These are phyloP conservation scores for Globisporangium viniferum DNA, from an alignment of 352 stramenopile genomes.

Conservation along the genomic window DNA sequence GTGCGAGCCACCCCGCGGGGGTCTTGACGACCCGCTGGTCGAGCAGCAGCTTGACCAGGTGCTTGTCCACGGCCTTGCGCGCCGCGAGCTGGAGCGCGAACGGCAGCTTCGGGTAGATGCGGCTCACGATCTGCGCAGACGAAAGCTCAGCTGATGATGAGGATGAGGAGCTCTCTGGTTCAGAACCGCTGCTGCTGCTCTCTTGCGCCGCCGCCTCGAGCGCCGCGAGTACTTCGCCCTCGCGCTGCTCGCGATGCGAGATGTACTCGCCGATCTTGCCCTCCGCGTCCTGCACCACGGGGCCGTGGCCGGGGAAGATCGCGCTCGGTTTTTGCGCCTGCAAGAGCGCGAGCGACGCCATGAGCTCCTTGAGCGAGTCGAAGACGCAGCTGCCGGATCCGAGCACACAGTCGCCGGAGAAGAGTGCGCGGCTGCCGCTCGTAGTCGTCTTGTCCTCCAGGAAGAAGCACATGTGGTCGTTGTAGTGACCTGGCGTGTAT, in stretches of 20 bases:
- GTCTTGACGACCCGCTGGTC: slow-evolving; percentile 29
- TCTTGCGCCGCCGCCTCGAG: slow-evolving; percentile 18
- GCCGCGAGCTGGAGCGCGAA: slow-evolving; percentile 52
- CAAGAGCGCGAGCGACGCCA: slow-evolving; percentile 63
- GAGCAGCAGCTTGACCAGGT: slow-evolving; percentile 57
- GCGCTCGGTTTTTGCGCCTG: slow-evolving; percentile 28
- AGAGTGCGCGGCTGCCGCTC: slow-evolving; percentile 30
- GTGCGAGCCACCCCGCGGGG: neutral
- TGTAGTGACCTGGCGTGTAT: slow-evolving; percentile 83
- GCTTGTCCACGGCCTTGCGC: slow-evolving; percentile 50
- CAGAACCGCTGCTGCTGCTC: neutral
- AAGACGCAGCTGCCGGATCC: slow-evolving; percentile 85
- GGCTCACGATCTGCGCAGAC: slow-evolving; percentile 40
- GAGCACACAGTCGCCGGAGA: slow-evolving; percentile 85
- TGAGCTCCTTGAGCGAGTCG: slow-evolving; percentile 77
- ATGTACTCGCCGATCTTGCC: slow-evolving; percentile 80
- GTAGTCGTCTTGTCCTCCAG: slow-evolving; percentile 21
- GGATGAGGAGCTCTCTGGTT: neutral
- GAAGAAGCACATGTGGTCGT: slow-evolving; percentile 83
- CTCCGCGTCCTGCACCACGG: slow-evolving; percentile 55
- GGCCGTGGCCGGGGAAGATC: slow-evolving; percentile 79
- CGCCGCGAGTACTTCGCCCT: slow-evolving; percentile 55
- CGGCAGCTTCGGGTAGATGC: slow-evolving; percentile 57
- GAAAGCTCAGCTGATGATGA: slow-evolving; percentile 22
- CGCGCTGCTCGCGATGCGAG: slow-evolving; percentile 64